phyloP scores from a whole-genome alignment of 73 alveolate species.

The Tetrahymena malaccensis region DNA sequence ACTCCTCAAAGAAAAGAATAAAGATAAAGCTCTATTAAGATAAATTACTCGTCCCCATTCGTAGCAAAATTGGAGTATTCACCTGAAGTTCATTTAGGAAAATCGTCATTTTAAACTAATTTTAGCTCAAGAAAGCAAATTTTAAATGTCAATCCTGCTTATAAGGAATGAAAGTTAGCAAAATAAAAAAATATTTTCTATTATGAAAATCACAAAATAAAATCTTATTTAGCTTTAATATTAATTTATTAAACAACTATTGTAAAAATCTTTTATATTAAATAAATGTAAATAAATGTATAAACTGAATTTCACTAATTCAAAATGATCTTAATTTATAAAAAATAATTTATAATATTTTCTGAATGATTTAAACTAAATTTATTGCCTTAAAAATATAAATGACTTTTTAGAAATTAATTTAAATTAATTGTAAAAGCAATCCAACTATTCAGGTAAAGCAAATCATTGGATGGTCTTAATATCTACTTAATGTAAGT shows the following conservation, averaged over 20 bases:
- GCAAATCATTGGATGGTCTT: background rate
- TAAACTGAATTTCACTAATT: too few species aligned
- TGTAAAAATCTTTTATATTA: too few species aligned
- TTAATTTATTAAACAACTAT: too few species aligned
- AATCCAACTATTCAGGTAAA: background rate
- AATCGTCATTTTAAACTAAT: background rate
- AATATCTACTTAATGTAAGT: background rate
- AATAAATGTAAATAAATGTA: too few species aligned
- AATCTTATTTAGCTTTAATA: too few species aligned
- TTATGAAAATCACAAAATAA: too few species aligned
- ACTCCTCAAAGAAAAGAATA: background rate
- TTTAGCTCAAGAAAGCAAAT: background rate
- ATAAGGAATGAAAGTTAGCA: background rate
- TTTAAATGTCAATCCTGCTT: background rate
- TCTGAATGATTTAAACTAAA: background rate
- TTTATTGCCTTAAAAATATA: background rate
- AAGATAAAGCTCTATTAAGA: background rate
- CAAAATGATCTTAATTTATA: too few species aligned
- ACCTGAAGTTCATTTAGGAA: background rate
- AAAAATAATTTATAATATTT: too few species aligned
- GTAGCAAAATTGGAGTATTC: background rate
- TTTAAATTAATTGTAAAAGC: background rate
- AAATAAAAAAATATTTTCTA: too few species aligned
- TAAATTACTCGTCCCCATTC: background rate
- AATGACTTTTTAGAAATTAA: background rate